Percentiles rank a stretch among this genome's conserved stretches.
Evolutionary conservation across 768 basidiomycete genomes (phyloP).

Genomic region (Cystofilobasidium bisporidii): DNA sequence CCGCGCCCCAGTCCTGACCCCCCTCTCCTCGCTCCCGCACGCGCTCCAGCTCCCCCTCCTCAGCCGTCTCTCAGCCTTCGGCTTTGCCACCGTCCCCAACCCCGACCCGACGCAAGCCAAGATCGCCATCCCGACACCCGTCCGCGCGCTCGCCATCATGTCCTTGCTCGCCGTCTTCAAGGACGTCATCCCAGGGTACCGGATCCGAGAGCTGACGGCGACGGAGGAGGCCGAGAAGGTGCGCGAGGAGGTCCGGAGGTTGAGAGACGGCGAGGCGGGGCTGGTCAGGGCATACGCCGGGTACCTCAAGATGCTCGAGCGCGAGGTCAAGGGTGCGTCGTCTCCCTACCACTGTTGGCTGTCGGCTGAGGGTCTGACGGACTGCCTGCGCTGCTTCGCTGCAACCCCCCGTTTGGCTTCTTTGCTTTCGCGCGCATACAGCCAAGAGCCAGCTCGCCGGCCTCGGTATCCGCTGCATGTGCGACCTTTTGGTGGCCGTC

Average conservation of each 20-base stretch:
- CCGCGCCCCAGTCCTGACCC: background rate
- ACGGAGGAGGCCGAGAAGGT: constrained; percentile 87
- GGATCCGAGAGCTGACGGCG: constrained; percentile 77
- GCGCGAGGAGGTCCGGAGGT: constrained; percentile 77
- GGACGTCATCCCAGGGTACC: constrained; percentile 66
- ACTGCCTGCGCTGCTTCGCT: too few relatives aligned
- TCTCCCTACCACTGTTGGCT: background rate
- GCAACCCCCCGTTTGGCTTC: too few relatives aligned
- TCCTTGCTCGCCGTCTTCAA: constrained; percentile 91
- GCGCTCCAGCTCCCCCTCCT: constrained; percentile 68
- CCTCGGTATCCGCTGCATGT: constrained; percentile 71
- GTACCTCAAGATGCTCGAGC: constrained; percentile 75
- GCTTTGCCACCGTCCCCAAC: constrained; percentile 62
- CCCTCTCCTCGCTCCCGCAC: background rate
- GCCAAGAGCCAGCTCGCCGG: constrained; percentile 44
- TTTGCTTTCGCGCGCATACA: too few relatives aligned
- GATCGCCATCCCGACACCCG: constrained; percentile 64
- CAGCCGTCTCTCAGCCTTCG: constrained; percentile 78
- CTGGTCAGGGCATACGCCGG: constrained; percentile 77
- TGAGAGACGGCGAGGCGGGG: constrained; percentile 93
- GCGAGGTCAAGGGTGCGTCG: constrained; percentile 68
- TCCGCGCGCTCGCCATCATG: constrained; percentile 78
- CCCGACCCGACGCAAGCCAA: constrained; percentile 46
- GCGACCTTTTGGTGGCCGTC: constrained; percentile 66
- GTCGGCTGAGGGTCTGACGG: background rate